Conservation (phyloP, 2,329 filamentous ascomycete genomes). For the Hortaea sp. region DNA sequence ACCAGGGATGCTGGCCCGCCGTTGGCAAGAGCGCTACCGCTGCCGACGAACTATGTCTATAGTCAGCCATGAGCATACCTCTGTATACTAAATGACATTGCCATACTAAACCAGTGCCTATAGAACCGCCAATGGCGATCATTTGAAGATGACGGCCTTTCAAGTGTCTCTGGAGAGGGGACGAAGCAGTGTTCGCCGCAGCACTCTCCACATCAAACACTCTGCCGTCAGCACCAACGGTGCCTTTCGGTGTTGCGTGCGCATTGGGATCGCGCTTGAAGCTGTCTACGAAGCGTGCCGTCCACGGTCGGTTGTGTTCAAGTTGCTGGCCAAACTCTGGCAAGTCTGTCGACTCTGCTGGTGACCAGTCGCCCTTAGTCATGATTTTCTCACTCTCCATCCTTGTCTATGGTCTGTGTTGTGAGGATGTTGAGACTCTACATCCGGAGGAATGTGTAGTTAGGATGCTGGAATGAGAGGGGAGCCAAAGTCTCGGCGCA, state of each 20-base stretch:
- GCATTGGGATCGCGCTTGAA: slow-evolving; percentile 55
- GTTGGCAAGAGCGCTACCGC: slow-evolving; percentile 37
- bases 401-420: not conserved
- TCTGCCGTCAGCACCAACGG: slow-evolving; percentile 42
- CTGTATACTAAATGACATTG: not conserved
- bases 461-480: not conserved
- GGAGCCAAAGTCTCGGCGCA: not conserved
- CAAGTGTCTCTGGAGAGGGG: slow-evolving; percentile 59
- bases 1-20: slow-evolving; percentile 72
- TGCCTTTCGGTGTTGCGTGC: slow-evolving; percentile 37
- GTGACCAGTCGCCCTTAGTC: slow-evolving; percentile 9
- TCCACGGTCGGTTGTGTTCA: slow-evolving; percentile 12
- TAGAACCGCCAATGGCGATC: slow-evolving; percentile 92
- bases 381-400: slow-evolving; percentile 9
- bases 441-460: not conserved
- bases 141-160: slow-evolving; percentile 84
- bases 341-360: slow-evolving; percentile 7
- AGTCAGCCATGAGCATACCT: not conserved
- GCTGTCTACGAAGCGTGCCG: slow-evolving; percentile 43
- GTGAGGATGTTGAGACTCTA: not conserved
- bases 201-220: slow-evolving; percentile 55
- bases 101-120: slow-evolving; percentile 42
- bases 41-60: slow-evolving; percentile 25
- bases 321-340: slow-evolving; percentile 18
- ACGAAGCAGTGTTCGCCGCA: slow-evolving; percentile 55